Evolutionary conservation across 176 grass and related monocot species (phyloP), one percentile per base, ranked within the genome.

Genomic region (barley (Hordeum vulgare)): DNA sequence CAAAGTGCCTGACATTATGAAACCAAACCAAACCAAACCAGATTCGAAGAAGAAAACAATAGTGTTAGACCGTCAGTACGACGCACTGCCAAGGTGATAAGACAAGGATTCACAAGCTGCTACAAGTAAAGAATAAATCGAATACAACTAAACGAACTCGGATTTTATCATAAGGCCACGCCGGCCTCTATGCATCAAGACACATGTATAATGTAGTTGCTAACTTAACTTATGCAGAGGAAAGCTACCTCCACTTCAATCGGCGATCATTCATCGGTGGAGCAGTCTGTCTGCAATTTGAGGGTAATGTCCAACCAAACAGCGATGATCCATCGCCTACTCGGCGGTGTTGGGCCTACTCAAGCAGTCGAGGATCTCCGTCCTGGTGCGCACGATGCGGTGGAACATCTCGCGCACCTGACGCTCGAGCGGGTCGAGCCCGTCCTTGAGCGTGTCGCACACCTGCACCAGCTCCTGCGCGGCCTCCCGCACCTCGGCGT

Each of bases 381-480:
- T 96, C 66, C 97, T 83, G 58, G 85, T 96, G 65, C 87, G 91
- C 47, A 94, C 93, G 51, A 94, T 88, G 28, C 93, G 73, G 63
- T 96, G 91, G 73, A 99, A 99, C 89, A 94, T 87, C 49, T 94
- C 91, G 24, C 93, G 87, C 44, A 99, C 88, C 74, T 94, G 87
- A 1, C 93, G 75, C 89, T 99, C 97, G 7, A 99, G 93, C 13
- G 93, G 93, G 70, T 96, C 91, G 24, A 99, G 74, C 6, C 89
- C 91, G 0, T 96, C 80, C 81, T 92, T 99, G 76, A 99, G 79
- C 12, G 86, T 25, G 5, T 80, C 26, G 39, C 91, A 96, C 3
- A 96, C 89, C 54, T 90, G 85, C 78, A 84, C 60, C 9, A 99
- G 81, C 86, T 89, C 89, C 49, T 28, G 39, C 15, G 88, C 78